Evolutionary conservation across 139 green algal species (phyloP), one percentile per base, ranked within the genome.

Genomic region (Deuterostichococcus epilithicus): DNA sequence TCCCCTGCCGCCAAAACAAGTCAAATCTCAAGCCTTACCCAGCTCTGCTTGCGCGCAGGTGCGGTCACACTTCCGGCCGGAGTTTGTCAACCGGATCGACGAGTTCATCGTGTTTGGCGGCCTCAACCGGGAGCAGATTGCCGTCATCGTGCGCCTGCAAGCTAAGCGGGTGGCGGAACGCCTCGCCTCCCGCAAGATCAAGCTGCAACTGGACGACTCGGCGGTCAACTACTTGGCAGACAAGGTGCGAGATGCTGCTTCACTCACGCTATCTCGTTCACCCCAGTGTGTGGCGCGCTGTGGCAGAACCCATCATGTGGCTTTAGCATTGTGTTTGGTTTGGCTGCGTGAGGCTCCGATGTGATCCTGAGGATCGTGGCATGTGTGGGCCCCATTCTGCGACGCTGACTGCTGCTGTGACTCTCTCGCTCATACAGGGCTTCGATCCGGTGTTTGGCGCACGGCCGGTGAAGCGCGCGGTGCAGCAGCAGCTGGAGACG

Each of bases 31-130:
- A n/a, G n/a, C n/a, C n/a, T n/a, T n/a, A n/a, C n/a, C n/a, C n/a
- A n/a, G n/a, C 60, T 28, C 26, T 26, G 32, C 44, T 25, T 23
- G 18, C 34, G 22, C 58, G 37, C 81, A 94, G 85, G 94, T 98
- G n/a, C 92, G 92, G 39, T 77, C 76, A 1, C 85, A 94, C 81
- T 99, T 98, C 91, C 83, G 91, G 67, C 95, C 95, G 33, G 95
- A 99, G 88, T 99, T 98, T 77, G 83, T 99, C 75, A 99, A 98
- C 87, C 87, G 95, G 68, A 88, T 98, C 39, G 95, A 98, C 86
- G 95, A 98, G 81, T 98, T 96, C 86, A 95, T 97, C 74, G 92
- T 98, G 30, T 99, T 98, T 78, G 86, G 97, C 77, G 89, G 91
- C 22, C 90, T 98, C 10, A 74, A 75, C 22, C 38, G 74, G 5